Evolutionary conservation across 768 basidiomycete genomes (phyloP).

Genomic region (Russula virescens): DNA sequence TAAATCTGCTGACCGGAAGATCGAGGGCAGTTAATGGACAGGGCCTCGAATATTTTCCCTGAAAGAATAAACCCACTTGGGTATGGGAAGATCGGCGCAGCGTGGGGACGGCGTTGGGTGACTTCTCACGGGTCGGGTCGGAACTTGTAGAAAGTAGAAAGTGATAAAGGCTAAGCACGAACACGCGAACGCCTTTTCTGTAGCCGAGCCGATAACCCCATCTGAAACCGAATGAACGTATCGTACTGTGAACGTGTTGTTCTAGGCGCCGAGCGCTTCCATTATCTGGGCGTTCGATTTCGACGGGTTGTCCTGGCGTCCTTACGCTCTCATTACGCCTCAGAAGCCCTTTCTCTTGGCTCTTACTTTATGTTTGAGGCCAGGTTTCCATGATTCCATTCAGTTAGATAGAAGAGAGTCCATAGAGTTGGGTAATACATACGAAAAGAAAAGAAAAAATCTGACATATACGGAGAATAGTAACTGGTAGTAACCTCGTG

Average conservation of each 20-base stretch:
- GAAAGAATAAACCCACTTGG: too few relatives aligned
- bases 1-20: too few relatives aligned
- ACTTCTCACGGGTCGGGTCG: not conserved
- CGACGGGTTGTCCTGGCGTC: not conserved
- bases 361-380: not conserved
- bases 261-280: not conserved
- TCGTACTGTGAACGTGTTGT: not conserved
- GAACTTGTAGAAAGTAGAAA: too few relatives aligned
- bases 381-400: not conserved
- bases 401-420: not conserved
- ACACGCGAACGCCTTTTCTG: not conserved
- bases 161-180: not conserved
- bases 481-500: not conserved
- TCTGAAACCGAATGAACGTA: too few relatives aligned
- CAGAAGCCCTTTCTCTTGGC: not conserved
- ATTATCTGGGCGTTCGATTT: not conserved
- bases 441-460: not conserved
- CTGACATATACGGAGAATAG: not conserved
- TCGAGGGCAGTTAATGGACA: too few relatives aligned
- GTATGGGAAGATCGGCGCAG: not conserved
- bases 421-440: not conserved
- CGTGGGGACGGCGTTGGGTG: not conserved
- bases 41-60: too few relatives aligned
- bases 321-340: conserved; percentile 14
- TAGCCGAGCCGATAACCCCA: too few relatives aligned